Evolutionary conservation across 768 basidiomycete species (phyloP).

Genomic region (Lanmaoa rubissima): DNA sequence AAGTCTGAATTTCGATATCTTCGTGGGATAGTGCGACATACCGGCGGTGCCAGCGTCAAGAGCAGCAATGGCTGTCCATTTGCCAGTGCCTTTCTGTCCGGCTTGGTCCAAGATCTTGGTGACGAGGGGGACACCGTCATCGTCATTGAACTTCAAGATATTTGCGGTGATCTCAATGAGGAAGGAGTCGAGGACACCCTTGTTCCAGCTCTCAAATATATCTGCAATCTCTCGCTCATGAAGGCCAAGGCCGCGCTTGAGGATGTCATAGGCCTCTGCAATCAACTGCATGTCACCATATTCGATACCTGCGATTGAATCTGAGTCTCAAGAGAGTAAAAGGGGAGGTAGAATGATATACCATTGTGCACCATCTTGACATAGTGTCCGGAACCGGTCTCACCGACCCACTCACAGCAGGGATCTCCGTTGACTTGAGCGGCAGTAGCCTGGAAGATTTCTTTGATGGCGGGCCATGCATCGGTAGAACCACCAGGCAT

Average conservation of each 20-base stretch:
- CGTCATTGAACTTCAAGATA: conserved; percentile 96
- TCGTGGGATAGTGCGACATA: conserved; percentile 34
- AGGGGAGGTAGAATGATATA: conserved; percentile 30
- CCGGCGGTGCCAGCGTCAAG: conserved; percentile 89
- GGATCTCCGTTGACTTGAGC: conserved; percentile 94
- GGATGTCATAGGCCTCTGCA: conserved; percentile 97
- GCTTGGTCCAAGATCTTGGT: conserved; percentile 94
- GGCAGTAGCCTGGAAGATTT: conserved; percentile 97
- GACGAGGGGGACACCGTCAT: conserved; percentile 89
- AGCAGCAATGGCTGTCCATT: conserved; percentile 98
- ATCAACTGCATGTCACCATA: conserved; percentile 99
- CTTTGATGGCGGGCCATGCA: conserved; percentile 96
- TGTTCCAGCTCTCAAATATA: conserved; percentile 96
- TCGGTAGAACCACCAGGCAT: conserved; percentile 97
- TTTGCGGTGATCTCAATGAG: conserved; percentile 97
- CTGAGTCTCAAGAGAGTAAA: conserved; percentile 5
- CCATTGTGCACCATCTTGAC: conserved; percentile 99
- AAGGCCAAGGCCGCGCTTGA: conserved; percentile 92
- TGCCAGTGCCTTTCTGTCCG: conserved; percentile 99
- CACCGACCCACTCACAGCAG: conserved; percentile 99
- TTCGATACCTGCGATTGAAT: conserved; percentile 75
- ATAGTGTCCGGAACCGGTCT: conserved; percentile 94
- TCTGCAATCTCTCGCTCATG: conserved; percentile 86
- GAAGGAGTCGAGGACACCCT: conserved; percentile 99
- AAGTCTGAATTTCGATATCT: not conserved